Percentiles rank a stretch among this genome's conserved stretches.
These are phyloP conservation scores for Yarrowia sp. DNA, from an alignment of 805 yeast species.

Conservation along the genomic window DNA sequence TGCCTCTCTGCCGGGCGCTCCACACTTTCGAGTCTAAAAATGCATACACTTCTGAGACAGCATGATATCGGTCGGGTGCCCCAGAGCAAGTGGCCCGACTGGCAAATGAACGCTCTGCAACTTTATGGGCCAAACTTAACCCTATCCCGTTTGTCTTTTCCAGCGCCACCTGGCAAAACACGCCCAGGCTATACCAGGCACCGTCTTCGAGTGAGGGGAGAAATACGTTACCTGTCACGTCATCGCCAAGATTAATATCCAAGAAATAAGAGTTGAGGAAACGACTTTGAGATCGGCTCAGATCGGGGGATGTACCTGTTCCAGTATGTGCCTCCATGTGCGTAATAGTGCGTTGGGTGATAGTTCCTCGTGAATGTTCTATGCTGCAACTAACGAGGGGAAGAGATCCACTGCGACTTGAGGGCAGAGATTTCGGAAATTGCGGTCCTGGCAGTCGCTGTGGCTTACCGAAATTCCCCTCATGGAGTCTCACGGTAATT, in stretches of 20 bases:
- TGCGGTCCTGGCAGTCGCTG: neutral
- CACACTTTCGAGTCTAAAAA: neutral
- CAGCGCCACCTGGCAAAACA: constrained; percentile 3
- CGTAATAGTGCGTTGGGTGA: too few species aligned
- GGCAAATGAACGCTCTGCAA: constrained; percentile 13
- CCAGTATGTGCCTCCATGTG: neutral
- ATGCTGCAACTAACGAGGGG: constrained; percentile 4
- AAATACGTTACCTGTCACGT: neutral
- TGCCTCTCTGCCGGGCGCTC: constrained; percentile 34
- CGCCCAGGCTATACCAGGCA: neutral
- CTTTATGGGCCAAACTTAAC: neutral
- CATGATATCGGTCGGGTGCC: constrained; percentile 32
- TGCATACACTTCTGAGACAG: constrained; percentile 7
- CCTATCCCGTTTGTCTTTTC: neutral
- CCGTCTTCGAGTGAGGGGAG: neutral
- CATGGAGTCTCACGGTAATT: constrained; percentile 12
- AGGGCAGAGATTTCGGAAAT: neutral
- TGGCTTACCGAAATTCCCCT: constrained; percentile 4
- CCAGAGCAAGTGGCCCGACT: constrained; percentile 15
- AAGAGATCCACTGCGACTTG: neutral
- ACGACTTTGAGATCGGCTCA: neutral
- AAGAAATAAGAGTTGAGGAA: neutral
- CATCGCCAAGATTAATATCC: neutral
- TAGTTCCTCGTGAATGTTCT: too few species aligned
- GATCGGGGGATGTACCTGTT: too few species aligned